Base-by-base conservation (phyloP, 306 rosid species). In the Luffa acutangula region DNA sequence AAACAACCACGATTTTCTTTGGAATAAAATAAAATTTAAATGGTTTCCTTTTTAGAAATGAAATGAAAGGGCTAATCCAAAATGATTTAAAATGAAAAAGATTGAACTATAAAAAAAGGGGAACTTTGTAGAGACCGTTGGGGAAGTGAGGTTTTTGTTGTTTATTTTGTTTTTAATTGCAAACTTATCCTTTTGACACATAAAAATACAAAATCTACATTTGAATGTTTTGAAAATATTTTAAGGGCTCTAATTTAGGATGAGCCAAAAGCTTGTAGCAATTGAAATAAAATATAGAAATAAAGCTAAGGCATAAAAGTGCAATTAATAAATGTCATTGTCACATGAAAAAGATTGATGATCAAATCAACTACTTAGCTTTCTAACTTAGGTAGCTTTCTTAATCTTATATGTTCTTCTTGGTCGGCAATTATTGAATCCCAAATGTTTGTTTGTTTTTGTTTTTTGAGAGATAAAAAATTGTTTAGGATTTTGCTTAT, bases 151-250 rank as follows among this genome's bases (percentile, higher is more conserved):
- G 51, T n/a, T 65, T 65, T 65, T 65, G 71, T 64, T 36, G 45
- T 64, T 67, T 67, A 67, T 67, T 41, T 41, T 67, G 75, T 69
- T 69, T 69, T 69, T 41, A 42, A 69, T 69, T n/a, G 52, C 75
- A 69, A 69, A 43, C 52, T 69, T 69, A 69, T 69, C 75, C 52
- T 41, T 69, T 69, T 69, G 75, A 42, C 36, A 41, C 34, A 69
- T 39, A 69, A 67, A 18, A 39, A 39, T 42, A 69, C n/a, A 64
- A 17, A 64, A 64, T 64, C 31, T 25, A 36, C 34, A 39, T 69
- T 69, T 1, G 8, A 67, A 67, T n/a, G 15, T 67, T 41, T 67
- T 39, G 33, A 67, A 41, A 67, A n/a, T 67, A 67, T 17, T 39
- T 41, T 67, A 67, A 3, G 45, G 48, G 7, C 48, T 66, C 25